These are phyloP conservation scores for Trichophyton equinum DNA, from an alignment of 2,329 filamentous ascomycete genomes.

Conservation along the genomic window DNA sequence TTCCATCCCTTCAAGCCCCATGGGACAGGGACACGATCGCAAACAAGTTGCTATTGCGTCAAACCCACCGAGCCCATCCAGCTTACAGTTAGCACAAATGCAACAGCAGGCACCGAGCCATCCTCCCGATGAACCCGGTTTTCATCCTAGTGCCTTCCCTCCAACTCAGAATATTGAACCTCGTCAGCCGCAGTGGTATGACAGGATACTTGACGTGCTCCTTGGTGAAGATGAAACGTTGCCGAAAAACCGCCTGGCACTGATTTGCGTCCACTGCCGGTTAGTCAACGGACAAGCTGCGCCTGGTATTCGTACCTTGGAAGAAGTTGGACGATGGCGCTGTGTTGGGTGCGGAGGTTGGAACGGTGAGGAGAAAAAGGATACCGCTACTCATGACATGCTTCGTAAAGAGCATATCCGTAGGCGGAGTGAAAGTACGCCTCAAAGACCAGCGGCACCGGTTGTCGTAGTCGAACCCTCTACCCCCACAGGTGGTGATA, in stretches of 20 bases:
- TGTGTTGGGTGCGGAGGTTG: conserved; percentile 71
- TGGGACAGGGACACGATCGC: conserved; percentile 18
- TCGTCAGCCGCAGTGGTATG: conserved; percentile 65
- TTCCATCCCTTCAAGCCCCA: conserved; percentile 13
- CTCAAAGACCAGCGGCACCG: not conserved
- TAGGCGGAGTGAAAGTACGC: conserved; percentile 3
- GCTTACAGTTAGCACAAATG: conserved; percentile 10
- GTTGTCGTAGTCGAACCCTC: not conserved
- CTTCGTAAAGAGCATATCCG: not conserved
- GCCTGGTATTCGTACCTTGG: conserved; percentile 62
- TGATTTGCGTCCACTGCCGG: conserved; percentile 71
- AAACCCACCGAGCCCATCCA: not conserved
- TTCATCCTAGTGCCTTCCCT: conserved; percentile 38
- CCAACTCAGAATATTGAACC: conserved; percentile 23
- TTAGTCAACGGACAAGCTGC: conserved; percentile 94
- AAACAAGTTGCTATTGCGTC: conserved; percentile 4
- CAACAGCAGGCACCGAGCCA: not conserved
- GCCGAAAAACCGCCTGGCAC: conserved; percentile 75
- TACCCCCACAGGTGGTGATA: not conserved
- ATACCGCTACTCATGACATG: conserved; percentile 6
- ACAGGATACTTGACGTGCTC: conserved; percentile 79
- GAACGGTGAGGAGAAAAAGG: conserved; percentile 71
- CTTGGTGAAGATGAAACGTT: conserved; percentile 90
- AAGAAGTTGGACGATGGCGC: conserved; percentile 75
- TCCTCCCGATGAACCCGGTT: conserved; percentile 29